These are phyloP conservation scores for Apiospora sp. DNA, from an alignment of 2,329 filamentous ascomycete species.

Conservation along the genomic window DNA sequence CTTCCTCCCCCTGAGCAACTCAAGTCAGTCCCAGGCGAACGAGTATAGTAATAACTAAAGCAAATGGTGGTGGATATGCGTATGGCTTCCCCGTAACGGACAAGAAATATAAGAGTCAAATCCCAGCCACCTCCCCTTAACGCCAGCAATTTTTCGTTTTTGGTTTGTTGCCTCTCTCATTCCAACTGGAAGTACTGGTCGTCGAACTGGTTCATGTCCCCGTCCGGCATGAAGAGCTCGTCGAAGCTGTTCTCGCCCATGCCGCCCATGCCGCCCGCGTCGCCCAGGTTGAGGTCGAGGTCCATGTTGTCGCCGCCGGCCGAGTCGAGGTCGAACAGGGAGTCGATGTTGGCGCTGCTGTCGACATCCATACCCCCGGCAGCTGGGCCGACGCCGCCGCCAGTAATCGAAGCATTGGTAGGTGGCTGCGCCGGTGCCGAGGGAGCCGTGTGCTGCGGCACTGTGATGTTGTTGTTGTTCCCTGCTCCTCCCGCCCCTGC, in stretches of 20 bases:
- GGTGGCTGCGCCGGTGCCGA: background rate
- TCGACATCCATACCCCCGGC: constrained; percentile 23
- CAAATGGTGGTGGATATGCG: background rate
- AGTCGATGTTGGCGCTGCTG: constrained; percentile 48
- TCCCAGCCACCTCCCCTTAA: background rate
- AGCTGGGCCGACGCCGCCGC: constrained; percentile 16
- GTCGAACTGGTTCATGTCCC: constrained; percentile 57
- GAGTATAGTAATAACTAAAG: background rate
- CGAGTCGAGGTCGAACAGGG: constrained; percentile 56
- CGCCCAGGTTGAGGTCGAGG: constrained; percentile 50
- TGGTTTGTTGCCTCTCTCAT: constrained; percentile 20
- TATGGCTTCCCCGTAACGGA: too few relatives aligned
- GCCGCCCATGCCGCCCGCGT: constrained; percentile 44
- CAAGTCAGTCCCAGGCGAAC: background rate
- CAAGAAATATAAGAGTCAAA: background rate
- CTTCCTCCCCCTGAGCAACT: background rate
- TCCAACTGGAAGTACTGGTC: constrained; percentile 54
- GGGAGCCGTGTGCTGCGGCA: background rate
- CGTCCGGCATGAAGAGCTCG: constrained; percentile 58
- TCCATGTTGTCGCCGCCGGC: constrained; percentile 47
- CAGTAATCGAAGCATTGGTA: background rate
- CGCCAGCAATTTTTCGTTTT: background rate
- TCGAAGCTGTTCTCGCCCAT: constrained; percentile 56
- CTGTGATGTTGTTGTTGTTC: background rate
- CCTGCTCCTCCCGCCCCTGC: background rate